Evolutionary conservation across 1,284 basidiomycete genomes (phyloP).

Genomic region (Cryptococcus sp.): DNA sequence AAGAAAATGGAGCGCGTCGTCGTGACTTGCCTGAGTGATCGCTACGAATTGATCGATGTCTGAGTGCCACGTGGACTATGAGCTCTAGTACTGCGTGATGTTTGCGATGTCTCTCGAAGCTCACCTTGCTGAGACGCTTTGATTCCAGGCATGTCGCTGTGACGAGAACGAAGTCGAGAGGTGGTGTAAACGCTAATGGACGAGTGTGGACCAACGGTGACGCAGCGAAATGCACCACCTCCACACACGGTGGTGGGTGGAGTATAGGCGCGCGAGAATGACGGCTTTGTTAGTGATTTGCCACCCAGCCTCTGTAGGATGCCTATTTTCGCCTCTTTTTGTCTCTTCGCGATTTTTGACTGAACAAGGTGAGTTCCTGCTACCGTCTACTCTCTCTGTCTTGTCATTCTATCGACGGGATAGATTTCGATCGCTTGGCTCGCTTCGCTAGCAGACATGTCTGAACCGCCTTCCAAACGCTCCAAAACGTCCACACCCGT

Average conservation of each 20-base stretch:
- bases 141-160: constrained; percentile 36
- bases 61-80: constrained; percentile 9
- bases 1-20: constrained; percentile 47
- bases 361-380: neutral
- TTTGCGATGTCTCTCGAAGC: too few species aligned
- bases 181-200: neutral
- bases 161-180: neutral
- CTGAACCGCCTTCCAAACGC: constrained; percentile 46
- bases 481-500: constrained; percentile 34
- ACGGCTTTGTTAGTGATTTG: neutral
- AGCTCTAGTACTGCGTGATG: neutral
- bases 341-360: neutral
- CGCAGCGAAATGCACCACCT: constrained; percentile 14
- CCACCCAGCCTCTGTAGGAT: constrained; percentile 1
- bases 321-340: neutral
- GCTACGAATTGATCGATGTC: constrained; percentile 51
- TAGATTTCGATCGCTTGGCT: too few species aligned
- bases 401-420: neutral
- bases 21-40: constrained; percentile 46
- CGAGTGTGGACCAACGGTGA: constrained; percentile 4
- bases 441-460: constrained; percentile 14
- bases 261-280: neutral
- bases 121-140: constrained; percentile 40
- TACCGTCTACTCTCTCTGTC: neutral
- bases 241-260: neutral